Percentiles rank a stretch among this genome's conserved stretches.
Evolutionary conservation across 768 basidiomycete genomes (phyloP).

Genomic region (Lactarius vividus): DNA sequence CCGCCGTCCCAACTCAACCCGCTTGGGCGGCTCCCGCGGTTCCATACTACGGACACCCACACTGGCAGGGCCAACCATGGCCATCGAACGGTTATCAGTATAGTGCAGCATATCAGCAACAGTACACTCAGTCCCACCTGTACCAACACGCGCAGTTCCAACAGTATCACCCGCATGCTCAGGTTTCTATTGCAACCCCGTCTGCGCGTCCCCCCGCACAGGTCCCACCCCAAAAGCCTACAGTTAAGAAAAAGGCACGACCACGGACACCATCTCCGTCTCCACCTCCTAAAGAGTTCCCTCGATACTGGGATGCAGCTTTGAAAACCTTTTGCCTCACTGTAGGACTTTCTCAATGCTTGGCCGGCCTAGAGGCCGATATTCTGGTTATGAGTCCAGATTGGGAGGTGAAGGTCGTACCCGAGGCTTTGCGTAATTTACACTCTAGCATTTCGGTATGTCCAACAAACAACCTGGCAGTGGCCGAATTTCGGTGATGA

Average conservation of each 20-base stretch:
- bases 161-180: constrained; percentile 19
- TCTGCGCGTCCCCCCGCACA: constrained; percentile 4
- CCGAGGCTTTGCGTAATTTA: constrained; percentile 29
- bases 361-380: constrained; percentile 32
- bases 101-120: constrained; percentile 24
- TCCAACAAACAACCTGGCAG: background rate
- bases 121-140: constrained; percentile 3
- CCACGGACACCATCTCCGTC: constrained; percentile 20
- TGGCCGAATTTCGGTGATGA: constrained; percentile 20
- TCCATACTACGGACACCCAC: constrained; percentile 31
- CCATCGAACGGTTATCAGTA: constrained; percentile 27
- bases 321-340: constrained; percentile 26
- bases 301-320: constrained; percentile 28
- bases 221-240: background rate
- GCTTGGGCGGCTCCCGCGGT: constrained; percentile 9
- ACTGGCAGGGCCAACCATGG: constrained; percentile 29
- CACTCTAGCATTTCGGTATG: constrained; percentile 29
- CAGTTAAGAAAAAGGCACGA: constrained; percentile 14
- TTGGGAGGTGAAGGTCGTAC: constrained; percentile 30
- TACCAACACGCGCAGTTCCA: constrained; percentile 21
- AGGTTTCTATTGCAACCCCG: background rate
- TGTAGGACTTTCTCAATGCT: constrained; percentile 31
- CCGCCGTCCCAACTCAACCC: constrained; percentile 19
- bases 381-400: constrained; percentile 34
- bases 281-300: constrained; percentile 25